Evolutionary conservation across 23 red algal species (phyloP).

Genomic region (Gracilariopsis chorda): DNA sequence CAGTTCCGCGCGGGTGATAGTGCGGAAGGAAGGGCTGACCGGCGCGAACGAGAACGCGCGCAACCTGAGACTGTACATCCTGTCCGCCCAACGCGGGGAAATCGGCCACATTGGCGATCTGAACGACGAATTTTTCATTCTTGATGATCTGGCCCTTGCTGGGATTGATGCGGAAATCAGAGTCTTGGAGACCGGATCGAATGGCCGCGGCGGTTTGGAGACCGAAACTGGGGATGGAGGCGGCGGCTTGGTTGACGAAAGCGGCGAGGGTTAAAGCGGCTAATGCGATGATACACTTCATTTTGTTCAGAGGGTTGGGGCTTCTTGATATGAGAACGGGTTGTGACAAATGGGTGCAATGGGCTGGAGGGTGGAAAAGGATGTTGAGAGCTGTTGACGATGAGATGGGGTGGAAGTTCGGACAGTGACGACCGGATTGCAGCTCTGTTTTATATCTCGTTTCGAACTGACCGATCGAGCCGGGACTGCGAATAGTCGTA

Average conservation of each 20-base stretch:
- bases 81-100: slow-evolving; percentile 42
- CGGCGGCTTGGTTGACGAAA: background rate
- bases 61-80: slow-evolving; percentile 52
- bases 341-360: too few relatives aligned
- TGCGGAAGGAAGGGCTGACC: slow-evolving; percentile 39
- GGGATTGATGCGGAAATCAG: slow-evolving; percentile 28
- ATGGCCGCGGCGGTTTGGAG: background rate
- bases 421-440: too few relatives aligned
- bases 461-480: too few relatives aligned
- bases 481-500: too few relatives aligned
- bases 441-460: too few relatives aligned
- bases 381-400: too few relatives aligned
- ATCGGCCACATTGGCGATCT: slow-evolving; percentile 42
- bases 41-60: slow-evolving; percentile 25
- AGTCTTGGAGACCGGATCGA: background rate
- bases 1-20: slow-evolving; percentile 55
- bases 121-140: slow-evolving; percentile 38
- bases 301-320: too few relatives aligned
- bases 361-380: too few relatives aligned
- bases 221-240: slow-evolving; percentile 22
- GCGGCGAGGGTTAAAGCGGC: background rate
- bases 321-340: too few relatives aligned
- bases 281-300: background rate
- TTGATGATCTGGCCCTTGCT: slow-evolving; percentile 1
- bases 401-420: too few relatives aligned